Evolutionary conservation across 176 grass and related monocot genomes (phyloP), one percentile per base, ranked within the genome.

Genomic region (Cenchrus fungigraminus): DNA sequence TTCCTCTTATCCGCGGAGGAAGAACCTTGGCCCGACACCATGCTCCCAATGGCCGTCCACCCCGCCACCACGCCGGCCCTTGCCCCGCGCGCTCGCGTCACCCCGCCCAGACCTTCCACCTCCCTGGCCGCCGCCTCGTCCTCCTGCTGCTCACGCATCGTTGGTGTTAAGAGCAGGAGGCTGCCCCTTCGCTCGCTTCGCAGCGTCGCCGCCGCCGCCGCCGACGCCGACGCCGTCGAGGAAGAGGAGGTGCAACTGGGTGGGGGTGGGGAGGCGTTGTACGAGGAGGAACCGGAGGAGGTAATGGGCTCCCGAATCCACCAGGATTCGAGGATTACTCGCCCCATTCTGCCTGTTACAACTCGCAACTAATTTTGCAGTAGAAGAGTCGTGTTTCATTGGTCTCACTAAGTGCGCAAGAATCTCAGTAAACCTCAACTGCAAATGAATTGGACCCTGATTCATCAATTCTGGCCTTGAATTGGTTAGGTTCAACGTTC

Each of bases 31-130:
- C 13, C 65, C n/a, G 53, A 69, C 80, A 87, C 84, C 69, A 88
- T 91, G 89, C 81, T 88, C 20, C 64, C 85, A 6, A 76, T 91
- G 80, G 64, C 84, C 58, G 69, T 92, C 49, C 80, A 82, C 84
- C 76, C 84, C 15, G 49, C 80, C 65, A 71, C 84, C 13, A 89
- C 91, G 54, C 68, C 81, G 16, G 53, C 75, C 31, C 50, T 89
- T 20, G 3, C 76, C 37, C 55, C 80, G n/a, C 12, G 59, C 49
- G 53, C 87, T 29, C 69, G 47, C 61, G 12, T 83, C 49, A 31
- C 80, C 4, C 28, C 56, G 6, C 76, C 75, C 15, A 78, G 17
- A 47, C 9, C 71, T 59, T 82, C 76, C 91, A 66, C 80, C 54
- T 37, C 76, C 31, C 80, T 28, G 25, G 28, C 65, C 16, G 7